These are phyloP conservation scores for Turnera subulata DNA, from an alignment of 345 rosid species.

Conservation along the genomic window DNA sequence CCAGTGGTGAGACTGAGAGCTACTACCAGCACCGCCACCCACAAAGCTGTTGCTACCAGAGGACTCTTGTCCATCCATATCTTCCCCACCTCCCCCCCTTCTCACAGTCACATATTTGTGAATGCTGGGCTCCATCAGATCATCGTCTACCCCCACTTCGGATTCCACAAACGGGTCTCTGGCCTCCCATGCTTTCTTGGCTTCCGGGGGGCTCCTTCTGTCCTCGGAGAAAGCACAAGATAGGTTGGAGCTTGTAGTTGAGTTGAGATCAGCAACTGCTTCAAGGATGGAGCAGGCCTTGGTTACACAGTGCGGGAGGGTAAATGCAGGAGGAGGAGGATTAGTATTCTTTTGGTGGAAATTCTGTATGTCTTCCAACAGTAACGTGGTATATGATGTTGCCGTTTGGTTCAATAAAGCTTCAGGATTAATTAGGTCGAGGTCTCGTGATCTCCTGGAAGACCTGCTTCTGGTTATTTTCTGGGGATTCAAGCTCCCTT, in stretches of 20 bases:
- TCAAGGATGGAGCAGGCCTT: conserved; percentile 77
- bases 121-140: conserved; percentile 76
- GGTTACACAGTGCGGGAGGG: conserved; percentile 62
- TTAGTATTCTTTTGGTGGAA: conserved; percentile 73
- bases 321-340: conserved; percentile 21
- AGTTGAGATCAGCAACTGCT: conserved; percentile 84
- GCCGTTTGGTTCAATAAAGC: conserved; percentile 35
- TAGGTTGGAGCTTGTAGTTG: conserved; percentile 48
- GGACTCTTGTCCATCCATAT: conserved; percentile 78
- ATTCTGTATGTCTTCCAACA: conserved; percentile 89
- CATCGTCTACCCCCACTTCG: conserved; percentile 45
- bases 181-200: conserved; percentile 30
- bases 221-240: conserved; percentile 32
- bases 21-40: conserved; percentile 36
- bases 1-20: conserved; percentile 30
- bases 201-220: too few relatives aligned
- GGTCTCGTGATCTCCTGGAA: conserved; percentile 62
- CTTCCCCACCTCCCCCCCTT: conserved; percentile 52
- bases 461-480: conserved; percentile 63
- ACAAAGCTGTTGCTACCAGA: conserved; percentile 85
- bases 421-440: conserved; percentile 66
- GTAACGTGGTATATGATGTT: conserved; percentile 60
- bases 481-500: conserved; percentile 45
- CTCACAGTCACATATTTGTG: conserved; percentile 81
- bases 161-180: conserved; percentile 68